Percentiles rank a stretch among this genome's conserved stretches.
phyloP scores from a whole-genome alignment of 257 asterid species.

The Gentiana dahurica region DNA sequence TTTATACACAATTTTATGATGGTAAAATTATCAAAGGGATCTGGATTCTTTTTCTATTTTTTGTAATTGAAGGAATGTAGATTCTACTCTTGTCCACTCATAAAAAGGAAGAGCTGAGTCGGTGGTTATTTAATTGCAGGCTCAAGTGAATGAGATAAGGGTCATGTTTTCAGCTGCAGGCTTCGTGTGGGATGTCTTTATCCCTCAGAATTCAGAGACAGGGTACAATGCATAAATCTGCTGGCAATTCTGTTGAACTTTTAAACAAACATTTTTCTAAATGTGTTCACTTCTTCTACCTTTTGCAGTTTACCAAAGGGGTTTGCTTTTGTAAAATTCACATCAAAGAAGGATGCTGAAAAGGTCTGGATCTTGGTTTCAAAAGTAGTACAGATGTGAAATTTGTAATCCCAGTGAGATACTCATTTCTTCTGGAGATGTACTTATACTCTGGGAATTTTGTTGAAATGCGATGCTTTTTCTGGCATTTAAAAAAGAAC shows the following conservation, averaged over 20 bases:
- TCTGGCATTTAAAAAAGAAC: not conserved
- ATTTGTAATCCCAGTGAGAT: not conserved
- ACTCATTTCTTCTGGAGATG: conserved; percentile 1
- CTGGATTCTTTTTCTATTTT: not conserved
- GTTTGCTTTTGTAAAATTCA: conserved; percentile 88
- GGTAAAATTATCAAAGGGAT: not conserved
- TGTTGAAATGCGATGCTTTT: no score
- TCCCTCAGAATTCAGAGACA: conserved; percentile 73
- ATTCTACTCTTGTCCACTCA: not conserved
- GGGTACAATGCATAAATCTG: conserved; percentile 31
- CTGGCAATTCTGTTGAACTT: not conserved
- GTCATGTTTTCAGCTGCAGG: conserved; percentile 66
- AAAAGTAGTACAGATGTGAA: not conserved
- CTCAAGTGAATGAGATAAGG: conserved; percentile 57
- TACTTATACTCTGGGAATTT: not conserved
- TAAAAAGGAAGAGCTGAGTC: conserved; percentile 4
- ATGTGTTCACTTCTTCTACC: conserved; percentile 9
- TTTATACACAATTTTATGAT: not conserved
- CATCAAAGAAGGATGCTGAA: conserved; percentile 81
- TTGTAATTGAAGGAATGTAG: not conserved
- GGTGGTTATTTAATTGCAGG: conserved; percentile 39
- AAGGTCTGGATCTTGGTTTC: conserved; percentile 31
- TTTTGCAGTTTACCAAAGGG: conserved; percentile 70
- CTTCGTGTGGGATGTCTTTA: conserved; percentile 85
- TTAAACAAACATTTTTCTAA: not conserved